These are phyloP conservation scores for Piromyces finnis DNA, from an alignment of 192 early-diverging fungal species.

Conservation along the genomic window DNA sequence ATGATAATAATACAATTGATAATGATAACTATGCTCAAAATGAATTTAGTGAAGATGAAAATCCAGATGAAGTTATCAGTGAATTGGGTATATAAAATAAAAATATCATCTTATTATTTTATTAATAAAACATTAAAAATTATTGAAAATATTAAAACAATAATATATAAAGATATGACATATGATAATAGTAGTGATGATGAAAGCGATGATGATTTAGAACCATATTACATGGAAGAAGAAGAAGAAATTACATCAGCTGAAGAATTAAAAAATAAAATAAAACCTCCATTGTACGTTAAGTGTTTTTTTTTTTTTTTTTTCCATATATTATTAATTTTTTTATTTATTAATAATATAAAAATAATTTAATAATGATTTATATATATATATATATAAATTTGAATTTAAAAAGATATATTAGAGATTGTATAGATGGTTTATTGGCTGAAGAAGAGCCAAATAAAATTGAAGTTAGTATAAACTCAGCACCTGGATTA, in stretches of 20 bases:
- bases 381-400: too few relatives aligned
- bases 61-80: background rate
- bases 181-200: background rate
- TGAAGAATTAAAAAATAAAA: background rate
- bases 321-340: too few relatives aligned
- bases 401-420: background rate
- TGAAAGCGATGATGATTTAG: background rate
- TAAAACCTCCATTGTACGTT: background rate
- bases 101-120: too few relatives aligned
- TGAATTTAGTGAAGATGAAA: background rate
- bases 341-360: background rate
- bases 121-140: too few relatives aligned
- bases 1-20: background rate
- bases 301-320: background rate
- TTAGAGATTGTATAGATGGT: background rate
- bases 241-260: background rate
- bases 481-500: background rate
- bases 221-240: background rate
- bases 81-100: background rate
- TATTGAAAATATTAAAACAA: too few relatives aligned
- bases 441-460: background rate
- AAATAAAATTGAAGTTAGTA: background rate
- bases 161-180: background rate
- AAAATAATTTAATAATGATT: too few relatives aligned
- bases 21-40: background rate